Evolutionary conservation across 2,329 filamentous ascomycete genomes (phyloP).

Genomic region (Phaeophleospora eucalypticola): DNA sequence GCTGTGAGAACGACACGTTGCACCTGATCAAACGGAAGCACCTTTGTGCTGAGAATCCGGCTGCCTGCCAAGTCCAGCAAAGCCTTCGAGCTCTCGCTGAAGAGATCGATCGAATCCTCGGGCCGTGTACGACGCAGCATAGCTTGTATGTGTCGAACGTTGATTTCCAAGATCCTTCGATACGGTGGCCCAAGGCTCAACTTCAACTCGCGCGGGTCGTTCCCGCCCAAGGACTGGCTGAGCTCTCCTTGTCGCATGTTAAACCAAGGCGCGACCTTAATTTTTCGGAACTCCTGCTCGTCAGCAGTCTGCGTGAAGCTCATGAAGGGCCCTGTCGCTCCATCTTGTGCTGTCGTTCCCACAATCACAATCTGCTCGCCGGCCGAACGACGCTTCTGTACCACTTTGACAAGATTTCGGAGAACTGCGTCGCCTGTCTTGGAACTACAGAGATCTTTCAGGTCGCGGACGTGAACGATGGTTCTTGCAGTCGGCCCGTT

Average conservation of each 20-base stretch:
- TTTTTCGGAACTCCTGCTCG: slow-evolving; percentile 49
- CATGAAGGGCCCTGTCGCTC: slow-evolving; percentile 9
- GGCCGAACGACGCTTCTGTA: slow-evolving; percentile 66
- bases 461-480: slow-evolving; percentile 72
- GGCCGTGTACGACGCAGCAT: slow-evolving; percentile 53
- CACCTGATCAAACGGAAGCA: slow-evolving; percentile 55
- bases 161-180: slow-evolving; percentile 47
- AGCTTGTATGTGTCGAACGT: slow-evolving; percentile 60
- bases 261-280: slow-evolving; percentile 51
- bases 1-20: slow-evolving; percentile 56
- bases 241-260: slow-evolving; percentile 16
- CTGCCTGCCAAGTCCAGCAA: slow-evolving; percentile 25
- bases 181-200: slow-evolving; percentile 4
- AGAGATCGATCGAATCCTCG: slow-evolving; percentile 17
- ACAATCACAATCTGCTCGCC: slow-evolving; percentile 72
- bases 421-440: slow-evolving; percentile 67
- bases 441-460: slow-evolving; percentile 69
- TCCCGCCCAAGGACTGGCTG: neutral
- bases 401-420: slow-evolving; percentile 62
- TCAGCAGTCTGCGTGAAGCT: slow-evolving; percentile 29
- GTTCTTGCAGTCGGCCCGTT: slow-evolving; percentile 34
- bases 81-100: slow-evolving; percentile 12
- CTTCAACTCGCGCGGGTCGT: neutral
- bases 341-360: slow-evolving; percentile 64
- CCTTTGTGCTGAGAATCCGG: slow-evolving; percentile 47